Evolutionary conservation across 768 basidiomycete species (phyloP), one percentile per base, ranked within the genome.

Genomic region (Paxillus ammoniavirescens): DNA sequence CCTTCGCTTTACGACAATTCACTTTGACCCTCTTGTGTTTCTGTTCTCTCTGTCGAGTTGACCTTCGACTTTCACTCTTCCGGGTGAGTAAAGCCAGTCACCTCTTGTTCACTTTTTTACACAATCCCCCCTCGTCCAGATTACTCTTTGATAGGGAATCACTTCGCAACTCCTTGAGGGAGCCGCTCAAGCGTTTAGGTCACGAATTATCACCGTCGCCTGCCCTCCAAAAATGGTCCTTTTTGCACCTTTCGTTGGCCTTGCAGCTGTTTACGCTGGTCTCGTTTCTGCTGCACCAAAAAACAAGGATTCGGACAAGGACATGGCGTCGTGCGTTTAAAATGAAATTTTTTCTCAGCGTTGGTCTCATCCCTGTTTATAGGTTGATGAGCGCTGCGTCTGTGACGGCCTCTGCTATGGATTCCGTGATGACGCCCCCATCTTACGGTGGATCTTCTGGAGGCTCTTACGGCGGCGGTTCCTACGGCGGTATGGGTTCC

Each of bases 121-220:
- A 56, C 44, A 52, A 52, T 48, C 12, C 55, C 46, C 53, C 42
- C 31, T 33, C 40, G 43, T 17, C 10, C 66, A 83, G 82, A 82
- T 81, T 78, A 78, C 74, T 75, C 84, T 87, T 87, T 80, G 85
- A 84, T 71, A 87, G 85, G 84, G 81, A 53, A 73, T 65, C 35
- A 66, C 68, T 68, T 65, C 73, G 71, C 74, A 73, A 73, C 64
- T 75, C 79, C 84, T 82, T 79, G 82, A 72, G 82, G 79, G 82
- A 83, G 84, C 81, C 66, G 64, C 60, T 60, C 69, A 68, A 74
- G 69, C 67, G 73, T 72, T 68, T 67, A 72, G 71, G 72, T 70
- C 67, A 77, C 72, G 63, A 79, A 80, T 74, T 75, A 79, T 69
- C 63, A 71, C 61, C 58, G 72, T 65, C 60, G 12, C 23, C 1